These are phyloP conservation scores for Silene vulgaris DNA, from an alignment of 179 eudicot species.

Conservation along the genomic window DNA sequence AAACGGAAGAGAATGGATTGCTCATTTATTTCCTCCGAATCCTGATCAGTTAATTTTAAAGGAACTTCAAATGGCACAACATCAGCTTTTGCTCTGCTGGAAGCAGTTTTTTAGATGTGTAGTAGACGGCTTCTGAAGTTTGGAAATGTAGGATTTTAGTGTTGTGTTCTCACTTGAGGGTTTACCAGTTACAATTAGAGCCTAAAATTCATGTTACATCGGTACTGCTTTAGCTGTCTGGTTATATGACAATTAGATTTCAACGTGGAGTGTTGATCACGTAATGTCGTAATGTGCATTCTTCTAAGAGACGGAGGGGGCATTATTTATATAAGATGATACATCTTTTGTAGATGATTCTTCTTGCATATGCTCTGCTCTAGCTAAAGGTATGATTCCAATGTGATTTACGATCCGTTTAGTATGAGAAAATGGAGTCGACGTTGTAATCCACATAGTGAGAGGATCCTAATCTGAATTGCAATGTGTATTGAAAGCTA, in stretches of 20 bases:
- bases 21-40: neutral
- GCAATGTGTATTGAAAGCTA: no score
- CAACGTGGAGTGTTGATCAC: neutral
- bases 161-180: neutral
- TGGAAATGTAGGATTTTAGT: neutral
- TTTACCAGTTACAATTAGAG: neutral
- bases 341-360: neutral
- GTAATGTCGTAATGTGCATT: no score
- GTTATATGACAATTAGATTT: neutral
- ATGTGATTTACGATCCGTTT: neutral
- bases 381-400: neutral
- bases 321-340: no score
- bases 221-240: neutral
- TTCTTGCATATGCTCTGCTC: neutral
- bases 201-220: neutral
- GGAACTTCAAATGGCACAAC: neutral
- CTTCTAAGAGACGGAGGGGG: neutral
- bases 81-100: neutral
- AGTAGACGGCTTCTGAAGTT: neutral
- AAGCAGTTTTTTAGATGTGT: neutral
- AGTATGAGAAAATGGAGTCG: neutral
- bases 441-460: neutral
- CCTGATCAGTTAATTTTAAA: neutral
- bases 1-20: neutral
- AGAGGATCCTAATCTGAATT: neutral